These are phyloP conservation scores for Boletus fagicola DNA, from an alignment of 768 basidiomycete species.

Conservation along the genomic window DNA sequence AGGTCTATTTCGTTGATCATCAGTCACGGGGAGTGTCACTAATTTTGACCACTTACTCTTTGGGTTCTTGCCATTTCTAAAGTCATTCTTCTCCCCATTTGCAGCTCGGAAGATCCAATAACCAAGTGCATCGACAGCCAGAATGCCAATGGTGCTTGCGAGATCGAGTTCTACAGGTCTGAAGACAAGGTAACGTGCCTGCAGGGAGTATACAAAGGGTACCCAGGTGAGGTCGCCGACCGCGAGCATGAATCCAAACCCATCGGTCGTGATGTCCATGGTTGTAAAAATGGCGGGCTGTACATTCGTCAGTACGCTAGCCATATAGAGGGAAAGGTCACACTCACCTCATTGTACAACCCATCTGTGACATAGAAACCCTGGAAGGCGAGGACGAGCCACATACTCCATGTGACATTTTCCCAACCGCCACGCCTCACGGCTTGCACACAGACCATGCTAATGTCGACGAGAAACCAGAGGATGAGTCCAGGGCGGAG, in stretches of 20 bases:
- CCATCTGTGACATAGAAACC: slow-evolving; percentile 82
- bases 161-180: slow-evolving; percentile 75
- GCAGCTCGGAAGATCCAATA: slow-evolving; percentile 89
- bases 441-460: slow-evolving; percentile 89
- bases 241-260: slow-evolving; percentile 97
- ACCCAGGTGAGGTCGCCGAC: slow-evolving; percentile 93
- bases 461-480: slow-evolving; percentile 90
- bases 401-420: slow-evolving; percentile 85
- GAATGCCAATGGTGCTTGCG: slow-evolving; percentile 49
- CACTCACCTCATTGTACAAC: slow-evolving; percentile 83
- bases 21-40: background rate
- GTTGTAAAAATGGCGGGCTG: slow-evolving; percentile 88
- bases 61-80: slow-evolving; percentile 89
- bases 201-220: slow-evolving; percentile 90
- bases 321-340: background rate
- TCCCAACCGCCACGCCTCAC: slow-evolving; percentile 64
- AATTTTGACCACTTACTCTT: slow-evolving; percentile 60
- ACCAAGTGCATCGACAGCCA: slow-evolving; percentile 66
- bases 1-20: slow-evolving; percentile 52
- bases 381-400: slow-evolving; percentile 85
- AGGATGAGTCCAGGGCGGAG: slow-evolving; percentile 65
- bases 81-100: slow-evolving; percentile 95
- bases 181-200: slow-evolving; percentile 95
- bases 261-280: slow-evolving; percentile 98
- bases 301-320: background rate